phyloP scores from a whole-genome alignment of 2,329 filamentous ascomycete species.

The Colletotrichum lentis region DNA sequence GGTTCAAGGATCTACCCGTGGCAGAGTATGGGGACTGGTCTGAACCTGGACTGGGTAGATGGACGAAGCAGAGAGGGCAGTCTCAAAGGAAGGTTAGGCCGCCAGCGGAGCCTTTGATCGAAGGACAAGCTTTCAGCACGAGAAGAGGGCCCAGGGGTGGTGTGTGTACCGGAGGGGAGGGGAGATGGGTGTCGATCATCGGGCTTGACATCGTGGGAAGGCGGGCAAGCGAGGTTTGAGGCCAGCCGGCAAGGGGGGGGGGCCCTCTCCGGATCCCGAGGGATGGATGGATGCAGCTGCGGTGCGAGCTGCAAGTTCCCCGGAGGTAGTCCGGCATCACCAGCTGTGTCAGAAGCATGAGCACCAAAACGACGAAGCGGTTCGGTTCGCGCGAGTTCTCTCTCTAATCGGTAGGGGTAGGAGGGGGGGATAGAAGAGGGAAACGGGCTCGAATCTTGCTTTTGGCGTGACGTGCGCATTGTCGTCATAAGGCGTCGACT shows the following conservation, averaged over 20 bases:
- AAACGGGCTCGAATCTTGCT: conserved; percentile 34
- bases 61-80: neutral
- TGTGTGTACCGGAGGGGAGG: neutral
- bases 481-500: conserved; percentile 38
- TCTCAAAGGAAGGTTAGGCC: conserved; percentile 16
- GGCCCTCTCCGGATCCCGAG: too few relatives aligned
- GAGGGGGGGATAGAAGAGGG: neutral
- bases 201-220: conserved; percentile 25
- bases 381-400: neutral
- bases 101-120: conserved; percentile 1
- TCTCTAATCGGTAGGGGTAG: neutral
- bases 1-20: conserved; percentile 1
- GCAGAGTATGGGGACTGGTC: neutral
- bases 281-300: too few relatives aligned
- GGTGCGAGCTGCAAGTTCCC: too few relatives aligned
- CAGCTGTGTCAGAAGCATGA: too few relatives aligned
- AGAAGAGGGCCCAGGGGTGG: too few relatives aligned
- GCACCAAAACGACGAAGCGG: too few relatives aligned
- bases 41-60: conserved; percentile 5
- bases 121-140: conserved; percentile 2
- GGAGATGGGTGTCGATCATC: conserved; percentile 10
- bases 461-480: conserved; percentile 38
- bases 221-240: conserved; percentile 20
- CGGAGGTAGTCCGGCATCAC: too few relatives aligned
- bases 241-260: too few relatives aligned